Base-by-base conservation (phyloP, 2,329 filamentous ascomycete species). In the Hypoxylon sp. region DNA sequence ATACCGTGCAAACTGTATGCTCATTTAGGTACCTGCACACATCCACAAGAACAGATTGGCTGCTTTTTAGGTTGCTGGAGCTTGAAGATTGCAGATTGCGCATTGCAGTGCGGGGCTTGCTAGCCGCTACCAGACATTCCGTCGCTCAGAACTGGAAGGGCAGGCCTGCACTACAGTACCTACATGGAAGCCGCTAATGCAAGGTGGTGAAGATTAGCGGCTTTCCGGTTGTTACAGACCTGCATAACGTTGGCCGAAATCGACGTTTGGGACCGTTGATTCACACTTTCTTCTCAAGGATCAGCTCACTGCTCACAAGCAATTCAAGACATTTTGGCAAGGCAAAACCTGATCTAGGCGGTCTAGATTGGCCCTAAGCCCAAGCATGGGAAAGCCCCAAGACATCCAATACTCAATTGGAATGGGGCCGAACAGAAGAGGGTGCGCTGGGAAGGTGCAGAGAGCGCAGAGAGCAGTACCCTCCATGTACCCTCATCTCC, bases 191-290 rank as follows among this genome's bases (percentile, higher is more conserved):
- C 20, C 35, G 40, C 67, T 70, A 67, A 69, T 64, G 67, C 63
- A 67, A 62, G 67, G 67, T 70, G 59, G 55, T 64, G 48, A 17
- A 61, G 60, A 64, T 64, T 70, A 67, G 67, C 53, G 67, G 50
- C 59, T 53, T 33, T 63, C 35, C 60, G 44, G 56, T 55, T 40
- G 60, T 70, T 70, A 69, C 63, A 69, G 67, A 66, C 58, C 48
- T 53, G 37, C 42, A 54, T 60, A 62, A 48, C 42, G 33, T 35
- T 64, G 60, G 44, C 51, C 50, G 60, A 68, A 58, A 56, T 58
- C 55, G 55, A 68, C 49, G 55, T 58, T 50, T 58, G 48, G 53
- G 37, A 57, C 33, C 35, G 53, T 50, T 57, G 20, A 59, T 57
- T 48, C 40, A 57, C 35, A 57, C 54, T 40, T 60, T 17, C 17